Base-by-base conservation (phyloP, 257 asterid species). In the Craterostigma plantagineum region DNA sequence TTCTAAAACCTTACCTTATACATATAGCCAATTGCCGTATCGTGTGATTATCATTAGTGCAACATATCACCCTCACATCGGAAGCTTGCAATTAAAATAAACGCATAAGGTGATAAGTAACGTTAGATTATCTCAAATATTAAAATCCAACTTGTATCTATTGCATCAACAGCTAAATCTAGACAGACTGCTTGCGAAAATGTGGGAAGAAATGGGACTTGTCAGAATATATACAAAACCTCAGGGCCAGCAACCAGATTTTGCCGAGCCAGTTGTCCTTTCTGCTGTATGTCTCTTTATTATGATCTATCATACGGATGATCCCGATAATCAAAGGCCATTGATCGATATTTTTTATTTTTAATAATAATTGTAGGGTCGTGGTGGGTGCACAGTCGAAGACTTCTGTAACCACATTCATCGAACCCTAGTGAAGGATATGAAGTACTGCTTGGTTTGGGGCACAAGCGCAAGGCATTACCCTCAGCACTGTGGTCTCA, bases 181-280 rank as follows among this genome's bases (percentile, higher is more conserved):
- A 61, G 93, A 80, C 52, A 71, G 93, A 67, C 68, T 80, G 45
- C 85, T 80, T 42, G 79, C 73, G 10, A 73, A 69, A 63, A 80
- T 80, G 93, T 80, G 93, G 93, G 93, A 80, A 18, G 93, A 57
- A 40, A 80, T 80, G 93, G 93, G 91, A 51, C 90, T 80, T 49
- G 93, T 80, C 58, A 72, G 95, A 67, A 71, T 83, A 45, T 90
- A 90, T 36, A 83, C 99, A 12, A 90, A 90, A 53, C 99, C 99
- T 48, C 99, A 90, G 60, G 99, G 99, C 61, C 99, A 90, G 70
- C 99, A 90, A 65, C 99, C 99, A 11, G 99, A 90, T 67, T 90
- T 90, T 57, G 15, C 77, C 7, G 99, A 90, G 18, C 99, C 95
- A 4, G 95, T 84, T 35, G 99, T 90, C 53, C 99, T 90, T 58